Base-by-base conservation (phyloP, 2,329 filamentous ascomycete species). In the Aspergillus costaricaensis region DNA sequence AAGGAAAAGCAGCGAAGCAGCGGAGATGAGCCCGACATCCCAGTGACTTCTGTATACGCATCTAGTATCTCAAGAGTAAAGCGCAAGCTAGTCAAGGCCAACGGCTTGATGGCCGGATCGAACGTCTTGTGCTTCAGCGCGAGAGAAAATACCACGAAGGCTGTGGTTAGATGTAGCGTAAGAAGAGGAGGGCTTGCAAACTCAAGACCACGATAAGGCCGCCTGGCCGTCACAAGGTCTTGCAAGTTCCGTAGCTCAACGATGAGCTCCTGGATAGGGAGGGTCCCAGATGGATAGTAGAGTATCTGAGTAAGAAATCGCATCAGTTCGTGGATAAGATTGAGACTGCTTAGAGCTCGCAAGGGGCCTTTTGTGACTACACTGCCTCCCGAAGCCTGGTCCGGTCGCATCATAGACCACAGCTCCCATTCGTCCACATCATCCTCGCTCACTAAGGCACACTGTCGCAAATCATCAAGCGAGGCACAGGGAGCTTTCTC, bases 351-450 rank as follows among this genome's bases (percentile, higher is more conserved):
- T 8, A 52, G 17, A 17, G 27, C n/a, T 23, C 50, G 50, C 10
- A 52, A 21, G 19, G 50, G 27, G 50, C 30, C 36, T 9, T 19
- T 38, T 5, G 32, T 19, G 14, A 23, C 19, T 14, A 19, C 39
- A n/a, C 10, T 38, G 48, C 19, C 36, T 38, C 23, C 15, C 4
- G 5, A 38, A 30, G 15, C 6, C 27, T 30, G 9, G 27, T 19
- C 17, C 5, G 25, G 30, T 14, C n/a, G 30, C 27, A 32, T 4
- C 7, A 51, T 30, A 9, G 59, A 30, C 66, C 66, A 68, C 9
- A 61, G 51, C 21, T 65, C 63, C 65, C 65, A 67, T 25, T 67
- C 65, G 15, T 68, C 63, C 7, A 67, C 53, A 49, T 61, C 61
- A 32, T 67, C 59, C 53, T 68, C 65, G 3, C 64, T 55, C 5